Evolutionary conservation across 495 filamentous ascomycete species (phyloP).

Genomic region (Astrothelium subdiscretum): DNA sequence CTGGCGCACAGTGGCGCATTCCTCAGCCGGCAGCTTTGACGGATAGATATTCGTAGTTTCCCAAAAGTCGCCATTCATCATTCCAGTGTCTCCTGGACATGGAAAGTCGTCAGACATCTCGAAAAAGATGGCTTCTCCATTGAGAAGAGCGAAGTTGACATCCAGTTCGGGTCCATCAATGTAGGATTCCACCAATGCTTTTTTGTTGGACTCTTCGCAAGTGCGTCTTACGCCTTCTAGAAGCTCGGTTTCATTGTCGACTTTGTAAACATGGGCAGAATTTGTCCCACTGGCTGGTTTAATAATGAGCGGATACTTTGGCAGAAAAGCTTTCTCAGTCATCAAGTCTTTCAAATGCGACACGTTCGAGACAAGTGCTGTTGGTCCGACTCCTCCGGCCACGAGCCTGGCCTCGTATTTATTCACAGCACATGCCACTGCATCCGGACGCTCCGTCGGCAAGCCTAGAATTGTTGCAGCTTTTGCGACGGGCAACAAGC

Average conservation of each 20-base stretch:
- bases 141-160: conserved; percentile 37
- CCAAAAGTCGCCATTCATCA: background rate
- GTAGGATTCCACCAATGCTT: conserved; percentile 5
- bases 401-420: background rate
- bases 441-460: background rate
- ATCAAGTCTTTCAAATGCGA: background rate
- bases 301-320: background rate
- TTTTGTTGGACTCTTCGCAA: background rate
- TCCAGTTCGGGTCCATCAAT: conserved; percentile 41
- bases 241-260: background rate
- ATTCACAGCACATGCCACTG: background rate
- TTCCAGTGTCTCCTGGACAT: conserved; percentile 28
- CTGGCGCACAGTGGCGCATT: background rate
- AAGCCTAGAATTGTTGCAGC: background rate
- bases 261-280: background rate
- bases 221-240: background rate
- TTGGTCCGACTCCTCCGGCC: background rate
- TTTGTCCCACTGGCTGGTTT: background rate
- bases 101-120: conserved; percentile 44
- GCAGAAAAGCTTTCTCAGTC: background rate
- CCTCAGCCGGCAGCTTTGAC: background rate
- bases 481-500: background rate
- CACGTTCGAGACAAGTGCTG: background rate
- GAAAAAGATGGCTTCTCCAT: conserved; percentile 39
- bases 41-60: background rate